phyloP scores from a whole-genome alignment of 257 asterid genomes.

The Thymus mandschuricus region DNA sequence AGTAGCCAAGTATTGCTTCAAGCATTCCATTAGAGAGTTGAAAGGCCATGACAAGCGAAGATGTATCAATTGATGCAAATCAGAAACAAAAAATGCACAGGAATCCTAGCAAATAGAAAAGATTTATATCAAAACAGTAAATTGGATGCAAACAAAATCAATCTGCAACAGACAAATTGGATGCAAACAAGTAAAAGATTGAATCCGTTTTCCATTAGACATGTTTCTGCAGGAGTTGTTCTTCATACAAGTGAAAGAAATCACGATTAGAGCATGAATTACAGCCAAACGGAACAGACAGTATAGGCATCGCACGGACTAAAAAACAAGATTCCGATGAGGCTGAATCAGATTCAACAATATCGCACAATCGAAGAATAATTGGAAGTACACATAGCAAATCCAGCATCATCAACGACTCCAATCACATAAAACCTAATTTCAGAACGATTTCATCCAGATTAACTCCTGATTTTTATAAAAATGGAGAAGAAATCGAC shows the following conservation, averaged over 20 bases:
- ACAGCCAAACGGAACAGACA: neutral
- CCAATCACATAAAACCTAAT: neutral
- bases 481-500: neutral
- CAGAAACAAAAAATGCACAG: neutral
- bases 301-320: neutral
- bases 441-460: neutral
- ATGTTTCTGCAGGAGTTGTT: neutral
- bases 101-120: neutral
- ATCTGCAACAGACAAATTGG: neutral
- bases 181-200: neutral
- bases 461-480: neutral
- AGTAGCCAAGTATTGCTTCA: neutral
- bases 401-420: constrained; percentile 21
- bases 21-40: neutral
- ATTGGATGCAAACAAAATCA: neutral
- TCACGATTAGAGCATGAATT: too few species aligned
- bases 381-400: neutral
- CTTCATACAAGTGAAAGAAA: neutral
- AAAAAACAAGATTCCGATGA: neutral
- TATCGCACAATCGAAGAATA: neutral
- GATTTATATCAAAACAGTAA: neutral
- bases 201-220: neutral
- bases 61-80: neutral
- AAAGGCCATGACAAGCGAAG: neutral
- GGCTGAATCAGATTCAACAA: constrained; percentile 10